Evolutionary conservation across 805 yeast genomes (phyloP).

Genomic region (Yamadazyma endophytica): DNA sequence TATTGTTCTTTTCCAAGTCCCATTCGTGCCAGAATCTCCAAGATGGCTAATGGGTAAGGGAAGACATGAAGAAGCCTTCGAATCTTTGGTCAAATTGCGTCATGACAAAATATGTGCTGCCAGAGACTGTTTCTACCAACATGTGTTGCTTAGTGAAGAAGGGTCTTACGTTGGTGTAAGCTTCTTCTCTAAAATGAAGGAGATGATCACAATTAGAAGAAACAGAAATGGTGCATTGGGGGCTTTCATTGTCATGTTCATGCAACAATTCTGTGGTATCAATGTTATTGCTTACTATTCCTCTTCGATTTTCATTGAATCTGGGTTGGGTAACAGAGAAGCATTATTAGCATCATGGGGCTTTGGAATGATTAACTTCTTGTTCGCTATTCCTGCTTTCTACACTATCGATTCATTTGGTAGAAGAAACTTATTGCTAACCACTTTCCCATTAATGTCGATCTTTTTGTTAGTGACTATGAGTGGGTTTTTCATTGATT

Average conservation of each 20-base stretch:
- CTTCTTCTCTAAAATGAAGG: slow-evolving; percentile 42
- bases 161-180: slow-evolving; percentile 42
- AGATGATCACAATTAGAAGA: slow-evolving; percentile 68
- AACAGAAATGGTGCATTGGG: slow-evolving; percentile 80
- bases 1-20: slow-evolving; percentile 46
- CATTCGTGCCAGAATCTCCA: slow-evolving; percentile 65
- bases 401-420: slow-evolving; percentile 77
- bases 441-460: slow-evolving; percentile 63
- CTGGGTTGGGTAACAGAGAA: slow-evolving; percentile 58
- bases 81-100: slow-evolving; percentile 46
- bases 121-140: slow-evolving; percentile 58
- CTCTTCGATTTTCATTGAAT: slow-evolving; percentile 65
- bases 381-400: slow-evolving; percentile 80
- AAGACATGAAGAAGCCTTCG: slow-evolving; percentile 48
- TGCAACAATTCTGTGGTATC: slow-evolving; percentile 91
- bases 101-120: slow-evolving; percentile 52
- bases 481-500: slow-evolving; percentile 67
- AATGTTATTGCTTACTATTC: slow-evolving; percentile 86
- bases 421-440: slow-evolving; percentile 55
- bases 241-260: slow-evolving; percentile 78
- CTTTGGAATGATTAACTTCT: slow-evolving; percentile 74
- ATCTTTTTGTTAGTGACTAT: slow-evolving; percentile 57
- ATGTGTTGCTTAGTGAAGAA: slow-evolving; percentile 58
- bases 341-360: slow-evolving; percentile 83
- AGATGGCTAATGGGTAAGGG: slow-evolving; percentile 61